Evolutionary conservation across 345 rosid species (phyloP).

Genomic region (Chamaenerion angustifolium): DNA sequence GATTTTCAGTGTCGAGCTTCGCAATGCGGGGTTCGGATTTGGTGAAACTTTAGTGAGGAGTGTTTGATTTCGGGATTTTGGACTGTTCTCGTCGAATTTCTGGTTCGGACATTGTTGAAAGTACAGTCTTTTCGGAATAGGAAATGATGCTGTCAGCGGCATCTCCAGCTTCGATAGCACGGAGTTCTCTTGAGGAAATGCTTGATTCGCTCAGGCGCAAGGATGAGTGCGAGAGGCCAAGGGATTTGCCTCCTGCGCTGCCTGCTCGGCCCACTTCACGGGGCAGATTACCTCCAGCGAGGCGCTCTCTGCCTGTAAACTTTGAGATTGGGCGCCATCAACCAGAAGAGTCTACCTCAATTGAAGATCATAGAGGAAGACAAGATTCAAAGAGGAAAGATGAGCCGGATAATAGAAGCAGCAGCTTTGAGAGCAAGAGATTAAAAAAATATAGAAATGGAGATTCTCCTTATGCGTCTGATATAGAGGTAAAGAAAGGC

Average conservation of each 20-base stretch:
- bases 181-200: constrained; percentile 96
- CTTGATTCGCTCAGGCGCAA: constrained; percentile 57
- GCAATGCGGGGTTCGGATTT: constrained; percentile 1
- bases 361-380: constrained; percentile 13
- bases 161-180: constrained; percentile 43
- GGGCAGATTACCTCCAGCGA: constrained; percentile 71
- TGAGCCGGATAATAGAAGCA: constrained; percentile 30
- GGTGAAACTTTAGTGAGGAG: neutral
- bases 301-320: constrained; percentile 51
- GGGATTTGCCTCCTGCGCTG: constrained; percentile 80
- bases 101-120: neutral
- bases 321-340: constrained; percentile 29
- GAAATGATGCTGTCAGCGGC: constrained; percentile 62
- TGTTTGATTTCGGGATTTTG: neutral
- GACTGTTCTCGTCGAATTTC: neutral
- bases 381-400: constrained; percentile 64
- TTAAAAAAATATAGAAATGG: constrained; percentile 31
- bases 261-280: constrained; percentile 79
- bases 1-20: neutral
- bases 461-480: constrained; percentile 53
- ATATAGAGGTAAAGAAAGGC: constrained; percentile 15
- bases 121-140: neutral
- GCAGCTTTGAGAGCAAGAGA: constrained; percentile 78
- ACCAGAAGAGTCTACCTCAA: neutral
- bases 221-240: constrained; percentile 55